Conservation (phyloP, 352 stramenopile species). For the Phytophthora fragariae region DNA sequence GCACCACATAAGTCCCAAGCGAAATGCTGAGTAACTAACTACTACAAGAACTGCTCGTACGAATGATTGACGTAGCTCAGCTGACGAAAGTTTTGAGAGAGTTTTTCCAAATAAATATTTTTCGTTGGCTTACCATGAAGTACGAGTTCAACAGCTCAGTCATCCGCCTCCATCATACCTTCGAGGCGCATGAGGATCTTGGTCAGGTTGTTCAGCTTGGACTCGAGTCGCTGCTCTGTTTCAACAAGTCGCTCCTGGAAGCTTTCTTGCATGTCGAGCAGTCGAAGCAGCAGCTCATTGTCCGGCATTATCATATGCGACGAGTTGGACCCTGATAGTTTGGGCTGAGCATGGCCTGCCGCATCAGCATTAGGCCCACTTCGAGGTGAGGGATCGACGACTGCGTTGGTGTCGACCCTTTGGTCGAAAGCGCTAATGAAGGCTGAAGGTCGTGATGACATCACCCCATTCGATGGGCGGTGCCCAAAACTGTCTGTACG, state of each 20-base stretch:
- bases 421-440: background rate
- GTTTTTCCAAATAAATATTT: conserved; percentile 23
- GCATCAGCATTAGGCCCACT: conserved; percentile 22
- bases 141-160: conserved; percentile 19
- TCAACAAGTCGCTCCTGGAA: conserved; percentile 68
- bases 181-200: conserved; percentile 78
- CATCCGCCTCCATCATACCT: conserved; percentile 60
- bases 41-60: background rate
- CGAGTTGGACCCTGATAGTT: conserved; percentile 5
- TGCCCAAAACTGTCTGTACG: conserved; percentile 21
- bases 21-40: background rate
- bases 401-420: background rate
- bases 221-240: conserved; percentile 72
- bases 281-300: conserved; percentile 55
- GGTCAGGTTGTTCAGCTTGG: conserved; percentile 70
- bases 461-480: conserved; percentile 2
- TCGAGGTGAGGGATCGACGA: background rate
- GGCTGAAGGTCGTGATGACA: background rate
- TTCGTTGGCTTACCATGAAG: background rate
- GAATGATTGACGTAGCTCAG: background rate
- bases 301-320: conserved; percentile 39
- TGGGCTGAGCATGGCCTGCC: conserved; percentile 3
- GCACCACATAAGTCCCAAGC: background rate
- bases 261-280: conserved; percentile 65
- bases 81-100: conserved; percentile 1